These are phyloP conservation scores for Sicyos baderoa DNA, from an alignment of 306 rosid genomes.

Conservation along the genomic window DNA sequence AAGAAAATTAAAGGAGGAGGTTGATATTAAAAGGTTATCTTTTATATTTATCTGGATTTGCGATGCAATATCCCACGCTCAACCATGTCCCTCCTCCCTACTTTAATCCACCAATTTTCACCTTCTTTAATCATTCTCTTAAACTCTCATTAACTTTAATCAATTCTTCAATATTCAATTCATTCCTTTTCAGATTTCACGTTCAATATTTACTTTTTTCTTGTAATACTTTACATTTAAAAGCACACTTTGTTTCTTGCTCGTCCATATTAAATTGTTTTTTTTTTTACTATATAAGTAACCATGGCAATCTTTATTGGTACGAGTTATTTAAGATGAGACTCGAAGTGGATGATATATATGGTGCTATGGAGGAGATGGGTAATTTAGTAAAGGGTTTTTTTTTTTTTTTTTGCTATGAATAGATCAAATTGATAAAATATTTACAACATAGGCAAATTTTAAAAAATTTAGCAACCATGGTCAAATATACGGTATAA, in stretches of 20 bases:
- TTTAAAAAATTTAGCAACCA: too few species aligned
- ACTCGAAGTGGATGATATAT: too few species aligned
- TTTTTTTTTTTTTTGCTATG: too few species aligned
- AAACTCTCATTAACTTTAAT: background rate
- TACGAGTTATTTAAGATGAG: too few species aligned
- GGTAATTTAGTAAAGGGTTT: too few species aligned
- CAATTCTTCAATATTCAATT: background rate
- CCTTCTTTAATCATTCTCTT: conserved; percentile 4
- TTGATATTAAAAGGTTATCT: background rate
- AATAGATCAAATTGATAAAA: too few species aligned
- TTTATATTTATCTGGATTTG: background rate
- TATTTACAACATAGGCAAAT: too few species aligned
- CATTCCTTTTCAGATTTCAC: background rate
- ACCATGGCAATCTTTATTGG: background rate
- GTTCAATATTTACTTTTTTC: background rate
- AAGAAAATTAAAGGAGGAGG: background rate
- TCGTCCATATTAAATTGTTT: background rate
- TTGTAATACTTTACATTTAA: background rate
- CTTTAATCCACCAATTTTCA: background rate
- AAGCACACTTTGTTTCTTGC: background rate
- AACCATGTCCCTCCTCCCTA: background rate
- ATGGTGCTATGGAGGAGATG: too few species aligned
- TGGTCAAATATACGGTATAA: too few species aligned
- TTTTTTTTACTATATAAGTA: background rate
- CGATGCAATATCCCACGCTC: conserved; percentile 1